Evolutionary conservation across 164 flowering plant species (phyloP).

Genomic region (Berberis thunbergii): DNA sequence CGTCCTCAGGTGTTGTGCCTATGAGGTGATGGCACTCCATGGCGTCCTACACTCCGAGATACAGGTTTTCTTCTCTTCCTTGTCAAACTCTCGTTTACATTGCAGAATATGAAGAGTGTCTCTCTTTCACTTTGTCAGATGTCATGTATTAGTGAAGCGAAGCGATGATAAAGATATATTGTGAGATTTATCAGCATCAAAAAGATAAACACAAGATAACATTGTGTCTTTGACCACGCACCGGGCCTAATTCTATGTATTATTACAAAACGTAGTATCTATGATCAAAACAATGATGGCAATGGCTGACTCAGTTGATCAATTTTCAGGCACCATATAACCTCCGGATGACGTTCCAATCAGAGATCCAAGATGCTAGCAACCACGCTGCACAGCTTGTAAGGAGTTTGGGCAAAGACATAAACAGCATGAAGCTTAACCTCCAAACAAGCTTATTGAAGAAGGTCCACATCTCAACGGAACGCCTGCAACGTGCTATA

Average conservation of each 20-base stretch:
- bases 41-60: constrained; percentile 83
- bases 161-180: no score
- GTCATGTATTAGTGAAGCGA: no score
- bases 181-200: no score
- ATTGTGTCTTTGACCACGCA: no score
- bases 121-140: no score
- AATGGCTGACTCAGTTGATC: background rate
- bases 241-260: no score
- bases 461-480: constrained; percentile 46
- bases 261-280: no score
- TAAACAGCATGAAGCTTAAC: constrained; percentile 43
- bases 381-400: constrained; percentile 62
- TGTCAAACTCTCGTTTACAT: background rate
- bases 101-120: no score
- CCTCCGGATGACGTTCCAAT: constrained; percentile 46
- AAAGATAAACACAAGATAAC: no score
- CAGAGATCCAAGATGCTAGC: constrained; percentile 56
- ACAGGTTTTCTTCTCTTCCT: constrained; percentile 28
- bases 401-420: constrained; percentile 61
- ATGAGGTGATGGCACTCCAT: constrained; percentile 86
- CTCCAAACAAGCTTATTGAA: constrained; percentile 31
- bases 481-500: constrained; percentile 58
- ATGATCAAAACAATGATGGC: background rate
- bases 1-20: constrained; percentile 68
- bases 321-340: constrained; percentile 53